Base-by-base conservation (phyloP, 2,329 filamentous ascomycete genomes). In the Alternaria tenuissima region DNA sequence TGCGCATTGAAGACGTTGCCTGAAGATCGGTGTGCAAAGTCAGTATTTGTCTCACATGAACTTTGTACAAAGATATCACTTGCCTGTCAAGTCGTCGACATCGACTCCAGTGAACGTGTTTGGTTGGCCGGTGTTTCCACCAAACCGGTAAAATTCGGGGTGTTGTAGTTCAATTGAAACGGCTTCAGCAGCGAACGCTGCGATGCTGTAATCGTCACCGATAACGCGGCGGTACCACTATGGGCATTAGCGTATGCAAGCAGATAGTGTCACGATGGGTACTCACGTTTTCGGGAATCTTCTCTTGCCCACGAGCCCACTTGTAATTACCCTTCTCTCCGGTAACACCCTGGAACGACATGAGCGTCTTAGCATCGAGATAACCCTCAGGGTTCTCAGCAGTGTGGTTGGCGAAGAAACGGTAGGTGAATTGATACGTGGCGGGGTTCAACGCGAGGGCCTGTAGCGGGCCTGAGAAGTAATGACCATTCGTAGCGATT, bases 371-470 rank as follows among this genome's bases (percentile, higher is more conserved):
- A 9, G 62, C 65, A 11, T 61, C 61, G 11, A 69, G 61, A 28
- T 61, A 62, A 11, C 67, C 67, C 8, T 62, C 66, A 7, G 67
- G 67, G 18, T 64, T 62, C 53, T 70, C 65, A 6, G 62, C 62
- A 41, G 61, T 67, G 46, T 68, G 64, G 47, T 70, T 73, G 41
- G 67, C 64, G 57, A 69, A 67, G 57, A 67, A 68, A 52, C 48
- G 47, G 48, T 57, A 57, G n/a, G 55, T 57, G 32, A 57, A 57
- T 28, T 52, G 47, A 46, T 57, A 57, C 28, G 55, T 57, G 22
- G 55, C 55, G 18, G 55, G 48, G 42, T 66, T 53, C 7, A 68
- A 57, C 7, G 66, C 64, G 28, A 68, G 63, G 59, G 64, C 49
- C 39, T 62, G 61, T 39, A 66, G 62, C 42, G 64, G 65, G 28